phyloP scores from a whole-genome alignment of 768 basidiomycete species.

The Leccinum uliginosum region DNA sequence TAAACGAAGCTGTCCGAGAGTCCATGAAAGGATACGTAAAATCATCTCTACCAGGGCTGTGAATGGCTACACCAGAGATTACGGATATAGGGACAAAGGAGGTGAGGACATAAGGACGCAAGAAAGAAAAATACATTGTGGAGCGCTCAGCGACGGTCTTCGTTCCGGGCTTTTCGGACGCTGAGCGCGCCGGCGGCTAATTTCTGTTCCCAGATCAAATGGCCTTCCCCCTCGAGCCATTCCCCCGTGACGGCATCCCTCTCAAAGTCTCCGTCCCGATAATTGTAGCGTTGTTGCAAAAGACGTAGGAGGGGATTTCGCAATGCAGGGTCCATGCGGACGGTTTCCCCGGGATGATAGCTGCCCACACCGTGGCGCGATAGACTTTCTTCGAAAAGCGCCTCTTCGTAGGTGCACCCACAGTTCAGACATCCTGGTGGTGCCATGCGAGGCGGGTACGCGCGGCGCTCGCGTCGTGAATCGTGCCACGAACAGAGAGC shows the following conservation, averaged over 20 bases:
- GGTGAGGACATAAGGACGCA: not conserved
- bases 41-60: conserved; percentile 13
- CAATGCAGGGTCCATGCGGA: conserved; percentile 85
- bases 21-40: conserved; percentile 24
- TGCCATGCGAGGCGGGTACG: conserved; percentile 74
- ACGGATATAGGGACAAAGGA: not conserved
- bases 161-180: conserved; percentile 33
- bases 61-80: conserved; percentile 12
- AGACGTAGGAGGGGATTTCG: conserved; percentile 75
- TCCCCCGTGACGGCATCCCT: conserved; percentile 56
- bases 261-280: conserved; percentile 85
- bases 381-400: conserved; percentile 82
- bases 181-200: conserved; percentile 36
- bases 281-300: conserved; percentile 67
- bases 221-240: conserved; percentile 69
- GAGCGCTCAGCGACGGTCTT: conserved; percentile 35
- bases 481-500: conserved; percentile 91
- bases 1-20: conserved; percentile 12
- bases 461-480: conserved; percentile 76
- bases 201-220: conserved; percentile 58
- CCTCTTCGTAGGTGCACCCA: conserved; percentile 80
- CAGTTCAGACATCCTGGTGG: conserved; percentile 78
- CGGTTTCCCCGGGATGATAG: conserved; percentile 78
- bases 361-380: conserved; percentile 75
- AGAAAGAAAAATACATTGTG: not conserved